Base-by-base conservation (phyloP, 331 rosid species). In the Erythrophleum ivorense region DNA sequence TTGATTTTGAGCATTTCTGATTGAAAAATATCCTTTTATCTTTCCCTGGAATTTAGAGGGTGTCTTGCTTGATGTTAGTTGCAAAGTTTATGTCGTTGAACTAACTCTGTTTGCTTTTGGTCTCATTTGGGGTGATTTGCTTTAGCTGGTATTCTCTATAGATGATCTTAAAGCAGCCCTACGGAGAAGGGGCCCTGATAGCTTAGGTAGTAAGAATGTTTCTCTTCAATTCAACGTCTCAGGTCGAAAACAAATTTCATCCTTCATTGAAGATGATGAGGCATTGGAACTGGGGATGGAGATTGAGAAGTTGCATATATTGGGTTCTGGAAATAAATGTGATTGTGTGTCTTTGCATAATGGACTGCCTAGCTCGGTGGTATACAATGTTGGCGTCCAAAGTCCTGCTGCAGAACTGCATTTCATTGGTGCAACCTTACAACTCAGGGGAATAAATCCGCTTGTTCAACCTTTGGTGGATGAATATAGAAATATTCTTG, bases 161-260 rank as follows among this genome's bases (percentile, higher is more conserved):
- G 97, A 84, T 48, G 94, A 88, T 43, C 84, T 95, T 33, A 86
- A 88, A 79, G 88, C 88, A 29, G 91, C 97, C 66, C 81, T 95
- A 31, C 81, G 87, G 40, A 88, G 94, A 86, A 88, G 99, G 75
- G 99, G 99, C 46, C 99, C 98, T 50, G 99, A 95, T 84, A 90
- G 92, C 89, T 82, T 91, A n/a, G 88, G 89, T 40, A 58, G 80
- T 77, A 89, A 80, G 91, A 91, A 88, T 74, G 77, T 95, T 38
- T 40, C 65, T 54, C 86, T 95, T 41, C 89, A 77, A 71, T 77
- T 63, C 12, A 45, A 67, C 31, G 73, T 54, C 38, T 75, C 85
- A 0, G 77, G 76, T 24, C 38, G 72, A 43, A 58, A 40, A 46
- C 48, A 58, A 80, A 62, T 94, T 73, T 81, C 78, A 52, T 87